A percentile compares a stretch with the other conserved stretches of the same genome.
Conservation (phyloP, 306 rosid genomes). For the barrel medic (Medicago truncatula) region DNA sequence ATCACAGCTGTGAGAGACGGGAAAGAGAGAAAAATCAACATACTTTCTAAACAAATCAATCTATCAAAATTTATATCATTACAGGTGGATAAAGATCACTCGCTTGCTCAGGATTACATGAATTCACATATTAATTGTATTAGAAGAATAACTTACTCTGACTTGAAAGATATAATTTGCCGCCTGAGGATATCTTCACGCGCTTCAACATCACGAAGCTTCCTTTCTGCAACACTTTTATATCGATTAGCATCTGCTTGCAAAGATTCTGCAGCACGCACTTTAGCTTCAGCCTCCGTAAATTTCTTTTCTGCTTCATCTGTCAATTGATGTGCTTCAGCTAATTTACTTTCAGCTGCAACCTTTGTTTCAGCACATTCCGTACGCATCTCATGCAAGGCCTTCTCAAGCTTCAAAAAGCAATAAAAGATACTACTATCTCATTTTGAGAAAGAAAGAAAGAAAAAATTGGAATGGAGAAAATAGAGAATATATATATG, state of each 20-base stretch:
- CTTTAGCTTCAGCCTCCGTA: constrained; percentile 72
- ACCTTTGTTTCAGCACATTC: constrained; percentile 96
- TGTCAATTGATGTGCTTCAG: constrained; percentile 67
- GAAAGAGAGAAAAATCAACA: constrained; percentile 29
- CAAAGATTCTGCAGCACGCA: constrained; percentile 75
- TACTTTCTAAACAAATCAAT: constrained; percentile 31
- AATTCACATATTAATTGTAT: not conserved
- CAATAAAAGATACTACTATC: constrained; percentile 1
- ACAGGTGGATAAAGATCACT: constrained; percentile 23
- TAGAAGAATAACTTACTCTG: constrained; percentile 63
- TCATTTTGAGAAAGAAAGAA: constrained; percentile 1
- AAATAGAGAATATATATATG: not conserved
- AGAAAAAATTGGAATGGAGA: constrained; percentile 13
- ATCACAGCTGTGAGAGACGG: constrained; percentile 63
- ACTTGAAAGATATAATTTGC: constrained; percentile 71
- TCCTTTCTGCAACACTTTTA: constrained; percentile 77
- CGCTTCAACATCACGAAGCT: constrained; percentile 85
- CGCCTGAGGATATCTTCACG: constrained; percentile 94
- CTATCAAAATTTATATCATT: constrained; percentile 30
- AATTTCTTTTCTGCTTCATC: constrained; percentile 75
- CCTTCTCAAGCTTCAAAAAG: constrained; percentile 80
- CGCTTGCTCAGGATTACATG: constrained; percentile 13
- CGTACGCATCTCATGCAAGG: constrained; percentile 87
- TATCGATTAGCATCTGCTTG: constrained; percentile 75
- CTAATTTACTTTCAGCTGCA: constrained; percentile 79